These are phyloP conservation scores for Penicillium lividum DNA, from an alignment of 495 filamentous ascomycete genomes.

Conservation along the genomic window DNA sequence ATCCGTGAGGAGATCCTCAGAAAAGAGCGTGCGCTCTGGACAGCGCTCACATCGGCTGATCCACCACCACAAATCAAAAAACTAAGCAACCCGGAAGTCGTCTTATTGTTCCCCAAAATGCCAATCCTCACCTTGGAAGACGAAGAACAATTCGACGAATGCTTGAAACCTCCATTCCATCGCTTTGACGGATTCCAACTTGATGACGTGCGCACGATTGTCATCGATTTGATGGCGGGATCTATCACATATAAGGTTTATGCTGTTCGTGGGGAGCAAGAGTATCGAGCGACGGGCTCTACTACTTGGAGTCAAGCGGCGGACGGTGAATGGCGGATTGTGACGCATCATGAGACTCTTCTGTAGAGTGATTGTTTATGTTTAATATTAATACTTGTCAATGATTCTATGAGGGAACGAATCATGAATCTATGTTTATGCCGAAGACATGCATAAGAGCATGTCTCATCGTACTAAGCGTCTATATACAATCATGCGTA, in stretches of 20 bases:
- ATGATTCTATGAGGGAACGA: slow-evolving; percentile 1
- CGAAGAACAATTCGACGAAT: slow-evolving; percentile 27
- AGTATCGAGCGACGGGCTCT: slow-evolving; percentile 36
- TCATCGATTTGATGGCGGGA: slow-evolving; percentile 50
- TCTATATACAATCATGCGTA: not conserved
- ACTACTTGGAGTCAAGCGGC: slow-evolving; percentile 49
- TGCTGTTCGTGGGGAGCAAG: slow-evolving; percentile 27
- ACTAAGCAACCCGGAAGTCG: slow-evolving; percentile 37
- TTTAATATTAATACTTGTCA: slow-evolving; percentile 1
- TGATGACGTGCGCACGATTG: slow-evolving; percentile 39
- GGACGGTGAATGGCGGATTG: slow-evolving; percentile 47
- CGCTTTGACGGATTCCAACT: slow-evolving; percentile 45
- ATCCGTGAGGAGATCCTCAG: slow-evolving; percentile 43
- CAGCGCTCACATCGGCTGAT: slow-evolving; percentile 45
- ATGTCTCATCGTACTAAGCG: not conserved
- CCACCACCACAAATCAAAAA: slow-evolving; percentile 42
- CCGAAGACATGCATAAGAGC: not conserved
- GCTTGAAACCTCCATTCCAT: slow-evolving; percentile 43
- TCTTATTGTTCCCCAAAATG: slow-evolving; percentile 42
- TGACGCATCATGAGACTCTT: slow-evolving; percentile 42
- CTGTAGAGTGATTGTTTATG: slow-evolving; percentile 17
- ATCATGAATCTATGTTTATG: slow-evolving; percentile 3
- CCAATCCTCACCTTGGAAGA: slow-evolving; percentile 36
- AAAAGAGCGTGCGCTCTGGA: slow-evolving; percentile 46
- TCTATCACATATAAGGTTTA: slow-evolving; percentile 40